Evolutionary conservation across 768 basidiomycete genomes (phyloP).

Genomic region (Rhizopogon sp.): DNA sequence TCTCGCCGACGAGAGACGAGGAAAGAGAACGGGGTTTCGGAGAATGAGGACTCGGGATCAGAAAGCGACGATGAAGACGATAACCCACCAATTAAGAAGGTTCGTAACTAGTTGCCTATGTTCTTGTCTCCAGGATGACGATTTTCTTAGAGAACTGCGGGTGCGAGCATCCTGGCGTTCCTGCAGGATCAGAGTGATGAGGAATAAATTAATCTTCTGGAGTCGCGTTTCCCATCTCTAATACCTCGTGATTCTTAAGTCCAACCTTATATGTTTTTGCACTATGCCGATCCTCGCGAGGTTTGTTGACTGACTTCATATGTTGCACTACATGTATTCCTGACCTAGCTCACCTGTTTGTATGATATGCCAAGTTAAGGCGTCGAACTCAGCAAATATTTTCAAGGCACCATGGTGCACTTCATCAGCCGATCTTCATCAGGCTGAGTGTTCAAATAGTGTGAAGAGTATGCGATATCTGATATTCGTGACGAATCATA

Average conservation of each 20-base stretch:
- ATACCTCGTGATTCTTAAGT: background rate
- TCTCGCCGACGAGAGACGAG: slow-evolving; percentile 25
- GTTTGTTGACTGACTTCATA: too few relatives aligned
- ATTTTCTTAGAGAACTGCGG: slow-evolving; percentile 35
- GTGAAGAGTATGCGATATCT: too few relatives aligned
- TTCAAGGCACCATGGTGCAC: too few relatives aligned
- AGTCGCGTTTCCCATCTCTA: background rate
- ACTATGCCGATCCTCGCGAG: background rate
- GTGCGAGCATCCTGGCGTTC: slow-evolving; percentile 66
- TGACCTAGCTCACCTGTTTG: too few relatives aligned
- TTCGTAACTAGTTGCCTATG: slow-evolving; percentile 16
- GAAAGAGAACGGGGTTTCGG: slow-evolving; percentile 5
- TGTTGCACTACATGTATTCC: too few relatives aligned
- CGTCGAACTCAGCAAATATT: too few relatives aligned
- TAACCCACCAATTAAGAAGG: slow-evolving; percentile 34
- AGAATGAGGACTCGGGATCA: slow-evolving; percentile 24
- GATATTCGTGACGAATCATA: too few relatives aligned
- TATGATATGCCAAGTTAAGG: too few relatives aligned
- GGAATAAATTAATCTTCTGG: slow-evolving; percentile 16
- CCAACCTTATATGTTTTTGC: background rate
- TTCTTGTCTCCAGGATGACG: background rate
- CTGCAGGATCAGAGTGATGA: slow-evolving; percentile 68
- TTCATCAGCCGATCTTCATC: too few relatives aligned
- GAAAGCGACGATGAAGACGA: slow-evolving; percentile 31
- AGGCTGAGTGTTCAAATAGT: too few relatives aligned